Base-by-base conservation (phyloP, 2,329 filamentous ascomycete genomes). In the Trichophyton simii region DNA sequence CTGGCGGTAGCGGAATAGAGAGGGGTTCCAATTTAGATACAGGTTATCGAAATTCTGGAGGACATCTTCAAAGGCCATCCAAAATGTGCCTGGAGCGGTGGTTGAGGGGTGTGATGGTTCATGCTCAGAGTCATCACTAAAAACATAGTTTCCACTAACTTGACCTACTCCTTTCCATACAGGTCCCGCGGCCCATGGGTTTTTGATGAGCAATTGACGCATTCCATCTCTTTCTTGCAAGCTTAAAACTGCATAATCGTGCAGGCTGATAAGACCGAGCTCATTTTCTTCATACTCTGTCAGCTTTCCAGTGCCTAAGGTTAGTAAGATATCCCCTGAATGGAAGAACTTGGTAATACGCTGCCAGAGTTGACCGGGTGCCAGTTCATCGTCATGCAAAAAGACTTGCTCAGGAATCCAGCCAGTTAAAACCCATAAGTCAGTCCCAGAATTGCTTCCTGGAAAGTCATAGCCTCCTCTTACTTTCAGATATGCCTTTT, bases 381-480 rank as follows among this genome's bases (percentile, higher is more conserved):
- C 85, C 2, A 91, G 80, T 63, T 95, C 90, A 65, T 94, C 88
- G 66, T 88, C 87, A 69, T 96, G 91, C 1, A 97, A 78, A 68
- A 96, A 96, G 0, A 97, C 78, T 72, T 99, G 94, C 74, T 99
- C 91, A 0, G 94, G 94, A 58, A 99, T 91, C 94, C 94, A 99
- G 34, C 94, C 92, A 0, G 88, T 95, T 60, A 99, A 75, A 1
- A 95, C 87, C 84, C 89, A 95, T 3, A 99, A 76, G 73, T 99
- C 94, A 1, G 92, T 97, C 9, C 90, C 91, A 0, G 92, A 97
- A 72, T 97, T 97, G 69, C 94, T 97, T 6, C 94, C 94, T 0
- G 94, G 92, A 66, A 99, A 99, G 70, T 99, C 91, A 72, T 99
- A 99, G 38, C 94, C 94, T 31, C 94, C 94, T 61, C 92, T 84